Base-by-base conservation (phyloP, 257 asterid genomes). In the Catharanthus roseus region DNA sequence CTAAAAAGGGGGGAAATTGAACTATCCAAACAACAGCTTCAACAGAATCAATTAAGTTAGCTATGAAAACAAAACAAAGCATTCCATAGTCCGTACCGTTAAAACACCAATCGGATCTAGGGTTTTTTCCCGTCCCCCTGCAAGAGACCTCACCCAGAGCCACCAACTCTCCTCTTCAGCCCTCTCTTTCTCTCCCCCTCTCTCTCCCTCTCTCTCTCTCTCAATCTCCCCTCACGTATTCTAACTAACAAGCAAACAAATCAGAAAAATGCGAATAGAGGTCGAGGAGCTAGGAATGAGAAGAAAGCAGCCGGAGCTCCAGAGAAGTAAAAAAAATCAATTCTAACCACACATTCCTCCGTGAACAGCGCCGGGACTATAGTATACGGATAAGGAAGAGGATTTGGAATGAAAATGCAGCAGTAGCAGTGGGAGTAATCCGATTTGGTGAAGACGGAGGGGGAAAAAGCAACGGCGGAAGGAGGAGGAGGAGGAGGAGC, bases 21-120 rank as follows among this genome's bases (percentile, higher is more conserved):
- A n/a, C n/a, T n/a, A 50, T 1, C 2, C 5, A 16, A 53, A 10
- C 1, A n/a, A 19, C 3, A 73, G 39, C 23, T 33, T 38, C 28
- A 39, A 50, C 15, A 23, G 10, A 58, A 73, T 4, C 5, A 58
- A 24, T 9, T 9, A 73, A 65, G 38, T 45, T 47, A 16, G n/a
- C 8, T 61, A 2, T 47, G 18, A 29, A 13, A 44, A 47, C 26
- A 49, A 18, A 47, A n/a, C 60, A 23, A 47, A 67, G 12, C 5
- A 36, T 67, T 47, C 54, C 58, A 29, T 3, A 29, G n/a, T 69
- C 60, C 70, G 39, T 60, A 75, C 75, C 79, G 39, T n/a, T 26
- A 28, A 62, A 18, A 29, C 45, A 49, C 53, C 74, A 68, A 49
- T 28, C 47, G 74, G 79, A 75, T 75, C 79, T 75, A 75, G 49